Evolutionary conservation across 148 eudicot genomes (phyloP).

Genomic region (Limonium bicolor): DNA sequence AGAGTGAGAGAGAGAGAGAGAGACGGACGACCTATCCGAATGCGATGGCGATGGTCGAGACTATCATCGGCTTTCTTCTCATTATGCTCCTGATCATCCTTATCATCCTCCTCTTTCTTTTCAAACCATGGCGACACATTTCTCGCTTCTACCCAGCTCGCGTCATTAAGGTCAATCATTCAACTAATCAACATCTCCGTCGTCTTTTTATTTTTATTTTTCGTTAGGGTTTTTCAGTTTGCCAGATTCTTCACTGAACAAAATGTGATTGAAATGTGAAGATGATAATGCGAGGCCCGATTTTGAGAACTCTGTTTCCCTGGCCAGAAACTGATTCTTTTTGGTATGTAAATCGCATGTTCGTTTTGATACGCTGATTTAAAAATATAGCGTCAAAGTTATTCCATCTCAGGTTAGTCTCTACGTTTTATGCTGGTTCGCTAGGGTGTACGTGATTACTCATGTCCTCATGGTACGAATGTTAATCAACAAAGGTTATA

Average conservation of each 20-base stretch:
- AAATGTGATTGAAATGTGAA: constrained; percentile 1
- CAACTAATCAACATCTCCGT: background rate
- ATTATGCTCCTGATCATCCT: constrained; percentile 46
- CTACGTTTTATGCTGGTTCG: background rate
- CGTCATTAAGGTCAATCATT: constrained; percentile 34
- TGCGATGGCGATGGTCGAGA: constrained; percentile 30
- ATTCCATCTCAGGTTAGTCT: background rate
- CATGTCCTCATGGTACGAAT: too few species aligned
- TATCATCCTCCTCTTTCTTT: constrained; percentile 42
- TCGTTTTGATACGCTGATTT: background rate
- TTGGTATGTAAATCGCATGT: background rate
- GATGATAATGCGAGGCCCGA: background rate
- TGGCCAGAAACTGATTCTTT: background rate
- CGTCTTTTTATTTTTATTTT: background rate
- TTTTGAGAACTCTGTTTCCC: background rate
- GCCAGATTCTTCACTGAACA: background rate
- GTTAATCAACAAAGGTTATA: too few species aligned
- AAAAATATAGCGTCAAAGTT: background rate
- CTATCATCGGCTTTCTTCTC: constrained; percentile 13
- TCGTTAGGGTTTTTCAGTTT: background rate
- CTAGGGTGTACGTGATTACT: too few species aligned
- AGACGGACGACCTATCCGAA: constrained; percentile 7
- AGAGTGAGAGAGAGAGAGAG: constrained; percentile 1
- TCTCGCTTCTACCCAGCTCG: constrained; percentile 19
- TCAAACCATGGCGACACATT: constrained; percentile 74